Evolutionary conservation across 345 rosid genomes (phyloP).

Genomic region (Linum trigynum): DNA sequence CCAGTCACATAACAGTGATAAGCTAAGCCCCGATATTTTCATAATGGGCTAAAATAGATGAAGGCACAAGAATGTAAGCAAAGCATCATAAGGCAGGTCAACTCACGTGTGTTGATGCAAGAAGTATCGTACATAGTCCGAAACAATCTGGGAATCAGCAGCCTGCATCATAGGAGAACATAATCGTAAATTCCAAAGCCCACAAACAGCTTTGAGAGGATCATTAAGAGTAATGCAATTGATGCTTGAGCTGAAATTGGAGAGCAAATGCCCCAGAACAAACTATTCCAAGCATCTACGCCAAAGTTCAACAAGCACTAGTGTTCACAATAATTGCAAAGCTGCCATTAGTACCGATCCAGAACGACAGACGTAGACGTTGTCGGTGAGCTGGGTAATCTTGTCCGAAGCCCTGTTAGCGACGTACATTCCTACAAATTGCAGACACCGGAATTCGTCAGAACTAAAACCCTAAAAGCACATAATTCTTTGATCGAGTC

Average conservation of each 20-base stretch:
- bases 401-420: conserved; percentile 96
- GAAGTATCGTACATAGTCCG: conserved; percentile 87
- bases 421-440: conserved; percentile 58
- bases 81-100: neutral
- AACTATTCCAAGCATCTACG: no score
- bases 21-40: neutral
- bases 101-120: conserved; percentile 99
- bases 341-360: conserved; percentile 65
- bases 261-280: neutral
- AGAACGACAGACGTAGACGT: conserved; percentile 91
- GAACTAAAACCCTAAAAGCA: neutral
- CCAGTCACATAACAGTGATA: neutral
- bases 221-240: neutral
- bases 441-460: conserved; percentile 2
- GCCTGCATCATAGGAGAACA: conserved; percentile 40
- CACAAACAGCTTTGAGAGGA: neutral
- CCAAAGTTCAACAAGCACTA: no score
- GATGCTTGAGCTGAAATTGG: neutral
- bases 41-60: neutral
- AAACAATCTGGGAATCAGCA: conserved; percentile 93
- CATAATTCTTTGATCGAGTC: neutral
- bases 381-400: conserved; percentile 87
- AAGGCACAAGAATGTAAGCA: neutral
- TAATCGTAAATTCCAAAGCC: neutral
- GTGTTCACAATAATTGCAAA: neutral